Base-by-base conservation (phyloP, 1,139 yeast species). In the Cylindricascospora bacillispora region DNA sequence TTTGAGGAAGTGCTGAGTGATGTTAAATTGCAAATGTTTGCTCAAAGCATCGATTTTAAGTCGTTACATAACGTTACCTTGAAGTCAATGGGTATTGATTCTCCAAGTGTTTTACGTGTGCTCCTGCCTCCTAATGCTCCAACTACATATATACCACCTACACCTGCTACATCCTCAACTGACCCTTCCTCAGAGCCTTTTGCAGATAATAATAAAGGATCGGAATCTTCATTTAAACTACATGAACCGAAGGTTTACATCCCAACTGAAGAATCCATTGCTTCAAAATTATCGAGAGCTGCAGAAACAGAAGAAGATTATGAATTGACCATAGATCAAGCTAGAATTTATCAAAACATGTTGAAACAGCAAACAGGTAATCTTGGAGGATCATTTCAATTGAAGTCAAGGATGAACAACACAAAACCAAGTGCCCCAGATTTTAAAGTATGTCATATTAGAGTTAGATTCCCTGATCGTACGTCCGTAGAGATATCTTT, bases 401-500 rank as follows among this genome's bases (percentile, higher is more conserved):
- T 56, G 26, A 54, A 35, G 54, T 10, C 7, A 18, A 53, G 51
- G 49, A 53, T 35, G 48, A 51, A 34, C 48, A 56, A 40, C 42
- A 44, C 30, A 41, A 41, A 27, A 39, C 40, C 36, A 23, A 33
- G 15, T 29, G 43, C 28, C 28, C 33, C 14, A 31, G 29, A 15
- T 15, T 22, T 39, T 4, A 38, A 36, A 10, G 38, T 40, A 13
- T 47, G 58, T 22, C 53, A 57, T 15, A 55, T 72, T 7, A 52
- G 79, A 29, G 43, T 72, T 19, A 62, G 63, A 37, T 70, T 73
- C 37, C 77, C 78, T 1, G 75, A 73, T 48, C 54, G 65, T 16
- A 49, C 64, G 4, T 58, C 62, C 17, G 45, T 73, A n/a, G 73
- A 70, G 36, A 51, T 66, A n/a, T 54, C 60, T 29, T 63, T 70